phyloP scores from a whole-genome alignment of 2,329 filamentous ascomycete genomes.

The Waltergamsia citrina region DNA sequence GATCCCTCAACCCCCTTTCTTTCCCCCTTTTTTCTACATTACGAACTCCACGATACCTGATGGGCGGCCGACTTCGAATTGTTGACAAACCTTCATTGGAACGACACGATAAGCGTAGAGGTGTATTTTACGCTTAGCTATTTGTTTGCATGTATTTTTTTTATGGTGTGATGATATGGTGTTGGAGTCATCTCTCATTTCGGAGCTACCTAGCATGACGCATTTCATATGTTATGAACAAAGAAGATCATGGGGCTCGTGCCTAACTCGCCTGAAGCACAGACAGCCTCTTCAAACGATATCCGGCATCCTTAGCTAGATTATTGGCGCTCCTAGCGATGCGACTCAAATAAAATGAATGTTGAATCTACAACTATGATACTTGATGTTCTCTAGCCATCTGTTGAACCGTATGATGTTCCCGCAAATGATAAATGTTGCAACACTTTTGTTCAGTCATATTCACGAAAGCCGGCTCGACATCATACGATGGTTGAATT shows the following conservation, averaged over 20 bases:
- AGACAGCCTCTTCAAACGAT: too few relatives aligned
- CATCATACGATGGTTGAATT: too few relatives aligned
- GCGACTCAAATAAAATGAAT: neutral
- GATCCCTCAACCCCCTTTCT: too few relatives aligned
- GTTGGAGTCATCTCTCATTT: neutral
- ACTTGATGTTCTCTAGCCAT: too few relatives aligned
- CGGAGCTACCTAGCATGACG: neutral
- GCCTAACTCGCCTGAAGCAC: too few relatives aligned
- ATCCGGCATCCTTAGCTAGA: too few relatives aligned
- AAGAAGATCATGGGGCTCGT: too few relatives aligned
- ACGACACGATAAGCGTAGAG: neutral
- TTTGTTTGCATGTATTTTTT: neutral
- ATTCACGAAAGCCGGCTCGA: too few relatives aligned
- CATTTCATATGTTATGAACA: neutral
- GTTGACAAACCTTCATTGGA: neutral
- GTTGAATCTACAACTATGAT: too few relatives aligned
- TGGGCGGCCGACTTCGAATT: slow-evolving; percentile 4
- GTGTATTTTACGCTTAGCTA: neutral
- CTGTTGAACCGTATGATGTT: neutral
- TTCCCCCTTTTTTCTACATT: slow-evolving; percentile 4
- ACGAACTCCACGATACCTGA: slow-evolving; percentile 5
- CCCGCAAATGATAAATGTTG: too few relatives aligned
- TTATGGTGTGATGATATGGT: neutral
- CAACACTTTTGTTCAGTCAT: too few relatives aligned
- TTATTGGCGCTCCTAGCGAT: too few relatives aligned